Conservation (phyloP, 495 filamentous ascomycete species). For the Lasiosphaeris hirsuta region DNA sequence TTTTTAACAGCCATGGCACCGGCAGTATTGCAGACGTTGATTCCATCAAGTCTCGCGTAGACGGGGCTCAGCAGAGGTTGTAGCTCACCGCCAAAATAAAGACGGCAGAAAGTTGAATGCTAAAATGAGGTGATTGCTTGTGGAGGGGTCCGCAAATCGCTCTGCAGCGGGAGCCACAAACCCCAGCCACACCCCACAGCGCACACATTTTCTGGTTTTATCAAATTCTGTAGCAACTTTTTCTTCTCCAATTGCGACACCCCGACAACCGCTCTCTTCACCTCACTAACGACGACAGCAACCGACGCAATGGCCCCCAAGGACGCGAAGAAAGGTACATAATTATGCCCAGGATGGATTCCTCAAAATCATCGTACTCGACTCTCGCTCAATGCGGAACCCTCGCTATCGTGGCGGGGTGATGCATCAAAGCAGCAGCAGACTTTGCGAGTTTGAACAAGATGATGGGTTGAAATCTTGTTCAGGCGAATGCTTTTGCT, state of each 20-base stretch:
- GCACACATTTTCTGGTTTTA: conserved; percentile 22
- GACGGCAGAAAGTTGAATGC: conserved; percentile 1
- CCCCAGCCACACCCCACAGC: conserved; percentile 18
- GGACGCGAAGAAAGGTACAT: conserved; percentile 68
- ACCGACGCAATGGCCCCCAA: conserved; percentile 68
- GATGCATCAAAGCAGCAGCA: conserved; percentile 56
- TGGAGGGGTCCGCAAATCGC: neutral
- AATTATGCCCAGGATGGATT: conserved; percentile 19
- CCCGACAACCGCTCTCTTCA: conserved; percentile 29
- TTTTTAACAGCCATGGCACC: conserved; percentile 28
- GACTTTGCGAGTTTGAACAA: conserved; percentile 57
- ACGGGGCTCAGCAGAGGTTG: no score
- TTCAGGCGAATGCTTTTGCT: conserved; percentile 41
- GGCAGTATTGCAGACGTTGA: neutral
- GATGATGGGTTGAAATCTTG: conserved; percentile 25
- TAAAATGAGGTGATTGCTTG: no score
- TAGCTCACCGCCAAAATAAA: conserved; percentile 5
- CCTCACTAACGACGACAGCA: conserved; percentile 34
- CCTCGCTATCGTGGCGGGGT: conserved; percentile 27
- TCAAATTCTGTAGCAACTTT: conserved; percentile 15
- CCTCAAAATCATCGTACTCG: conserved; percentile 28
- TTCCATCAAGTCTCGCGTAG: no score
- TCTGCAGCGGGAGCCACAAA: no score
- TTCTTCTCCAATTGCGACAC: conserved; percentile 18
- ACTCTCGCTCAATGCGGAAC: conserved; percentile 35